These are phyloP conservation scores for Talaromyces thailandensis DNA, from an alignment of 495 filamentous ascomycete species.

Conservation along the genomic window DNA sequence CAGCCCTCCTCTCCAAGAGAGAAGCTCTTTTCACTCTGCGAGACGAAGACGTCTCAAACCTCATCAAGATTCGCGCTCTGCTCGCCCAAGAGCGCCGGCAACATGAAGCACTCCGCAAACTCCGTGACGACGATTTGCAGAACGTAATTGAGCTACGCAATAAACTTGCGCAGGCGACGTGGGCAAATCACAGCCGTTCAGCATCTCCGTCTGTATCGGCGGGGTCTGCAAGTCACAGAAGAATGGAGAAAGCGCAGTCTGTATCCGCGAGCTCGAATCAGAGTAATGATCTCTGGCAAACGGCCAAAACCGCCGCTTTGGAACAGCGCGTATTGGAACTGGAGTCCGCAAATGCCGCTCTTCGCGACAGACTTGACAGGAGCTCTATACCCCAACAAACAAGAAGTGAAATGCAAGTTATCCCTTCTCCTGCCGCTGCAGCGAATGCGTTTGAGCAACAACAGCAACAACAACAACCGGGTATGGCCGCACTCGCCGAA, in stretches of 20 bases:
- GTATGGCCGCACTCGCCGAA: neutral
- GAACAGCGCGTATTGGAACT: slow-evolving; percentile 22
- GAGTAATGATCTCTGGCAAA: slow-evolving; percentile 19
- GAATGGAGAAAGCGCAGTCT: neutral
- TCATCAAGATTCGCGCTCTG: slow-evolving; percentile 19
- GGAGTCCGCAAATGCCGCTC: slow-evolving; percentile 17
- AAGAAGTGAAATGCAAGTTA: neutral
- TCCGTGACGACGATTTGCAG: slow-evolving; percentile 21
- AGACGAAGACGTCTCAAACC: slow-evolving; percentile 23
- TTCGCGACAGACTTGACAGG: slow-evolving; percentile 2
- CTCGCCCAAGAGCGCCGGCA: slow-evolving; percentile 20
- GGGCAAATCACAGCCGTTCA: neutral
- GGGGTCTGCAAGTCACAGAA: neutral
- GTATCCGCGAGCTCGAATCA: neutral
- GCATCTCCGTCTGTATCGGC: neutral
- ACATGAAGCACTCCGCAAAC: slow-evolving; percentile 17
- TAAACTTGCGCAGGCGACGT: slow-evolving; percentile 18
- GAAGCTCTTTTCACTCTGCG: slow-evolving; percentile 22
- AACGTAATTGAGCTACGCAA: slow-evolving; percentile 17
- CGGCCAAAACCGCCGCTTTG: slow-evolving; percentile 19
- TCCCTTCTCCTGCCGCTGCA: neutral
- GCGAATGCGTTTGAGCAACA: neutral
- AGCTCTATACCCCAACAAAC: neutral
- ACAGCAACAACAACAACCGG: neutral
- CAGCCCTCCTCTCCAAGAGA: slow-evolving; percentile 14